Conservation (phyloP, 2,329 filamentous ascomycete genomes). For the Scedosporium apiospermum region DNA sequence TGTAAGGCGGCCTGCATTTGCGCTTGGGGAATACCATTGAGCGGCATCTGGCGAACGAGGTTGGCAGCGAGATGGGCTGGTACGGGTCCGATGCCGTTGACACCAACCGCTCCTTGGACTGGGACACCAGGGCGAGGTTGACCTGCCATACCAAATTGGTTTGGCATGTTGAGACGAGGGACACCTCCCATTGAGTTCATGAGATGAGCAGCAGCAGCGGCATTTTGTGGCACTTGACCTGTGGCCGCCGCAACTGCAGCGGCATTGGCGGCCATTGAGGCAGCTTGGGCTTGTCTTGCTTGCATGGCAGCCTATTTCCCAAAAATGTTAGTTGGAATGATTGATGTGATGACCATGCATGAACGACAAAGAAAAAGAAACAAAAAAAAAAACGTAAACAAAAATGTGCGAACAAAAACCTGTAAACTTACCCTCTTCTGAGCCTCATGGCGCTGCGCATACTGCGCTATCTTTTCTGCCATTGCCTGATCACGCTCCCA, state of each 20-base stretch:
- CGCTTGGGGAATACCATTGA: slow-evolving; percentile 59
- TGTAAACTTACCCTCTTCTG: slow-evolving; percentile 42
- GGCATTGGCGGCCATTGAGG: slow-evolving; percentile 17
- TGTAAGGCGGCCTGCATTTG: slow-evolving; percentile 54
- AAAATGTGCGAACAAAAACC: not conserved
- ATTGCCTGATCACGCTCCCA: slow-evolving; percentile 72
- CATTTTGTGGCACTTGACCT: slow-evolving; percentile 9
- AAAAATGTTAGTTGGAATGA: not conserved
- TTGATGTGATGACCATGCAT: not conserved
- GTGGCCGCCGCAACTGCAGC: slow-evolving; percentile 21
- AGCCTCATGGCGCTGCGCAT: slow-evolving; percentile 49
- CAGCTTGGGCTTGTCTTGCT: slow-evolving; percentile 5
- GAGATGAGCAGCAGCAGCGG: slow-evolving; percentile 15
- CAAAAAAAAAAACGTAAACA: not conserved
- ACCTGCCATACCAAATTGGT: slow-evolving; percentile 33
- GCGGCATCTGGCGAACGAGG: slow-evolving; percentile 44
- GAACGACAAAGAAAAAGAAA: not conserved
- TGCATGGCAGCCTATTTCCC: slow-evolving; percentile 7
- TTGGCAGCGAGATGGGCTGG: slow-evolving; percentile 40
- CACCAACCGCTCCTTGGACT: slow-evolving; percentile 35
- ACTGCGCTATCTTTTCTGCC: slow-evolving; percentile 48
- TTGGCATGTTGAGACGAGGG: slow-evolving; percentile 31
- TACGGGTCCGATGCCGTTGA: slow-evolving; percentile 39
- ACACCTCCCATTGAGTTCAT: slow-evolving; percentile 18
- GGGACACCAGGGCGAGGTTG: slow-evolving; percentile 43